Evolutionary conservation across 495 filamentous ascomycete species (phyloP), one percentile per base, ranked within the genome.

Genomic region (Pyrenula massariospora): DNA sequence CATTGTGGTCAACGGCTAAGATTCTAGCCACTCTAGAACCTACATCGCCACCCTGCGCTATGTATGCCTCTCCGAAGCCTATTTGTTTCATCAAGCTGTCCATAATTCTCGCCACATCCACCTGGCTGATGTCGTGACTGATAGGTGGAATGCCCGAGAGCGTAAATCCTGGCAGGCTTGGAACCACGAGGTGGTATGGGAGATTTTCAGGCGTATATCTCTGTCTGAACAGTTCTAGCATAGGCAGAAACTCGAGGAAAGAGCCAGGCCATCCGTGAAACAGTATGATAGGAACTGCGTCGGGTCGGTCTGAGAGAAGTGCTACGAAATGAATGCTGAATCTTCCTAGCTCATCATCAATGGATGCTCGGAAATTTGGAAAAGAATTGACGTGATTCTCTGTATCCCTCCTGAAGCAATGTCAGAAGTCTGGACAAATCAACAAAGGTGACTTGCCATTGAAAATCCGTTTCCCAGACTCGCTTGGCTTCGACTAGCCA

Each of bases 21-120:
- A 70, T 54, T 20, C 72, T 63, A 0, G 72, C 68, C 22, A 84
- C 42, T 12, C 67, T 59, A 55, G 71, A 70, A 1, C 82, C 83
- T 21, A 84, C 65, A 60, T 86, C 81, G 10, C 82, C 83, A 1
- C 83, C 82, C 60, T 83, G 77, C 0, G 69, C 73, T 25, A 84
- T 59, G 58, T 84, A 84, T 2, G 73, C 77, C 12, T 64, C 58
- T 1, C 63, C 65, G 53, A 84, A 81, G 0, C 80, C 81, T 8
- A 83, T 66, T 2, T 70, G 69, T 11, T 70, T 59, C 78, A 84
- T 82, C 15, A 85, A 59, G 25, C 73, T 60, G 63, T 84, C 66
- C 25, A 84, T 62, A 31, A 82, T 63, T 19, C 67, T 62, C 1
- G 75, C 66, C 1, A 66, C 65, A 31, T 72, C 66, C 1, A 61